A percentile compares a stretch with the other conserved stretches of the same genome.
Evolutionary conservation across 192 early-diverging fungal species (phyloP).

Genomic region (Coemansia sp.): DNA sequence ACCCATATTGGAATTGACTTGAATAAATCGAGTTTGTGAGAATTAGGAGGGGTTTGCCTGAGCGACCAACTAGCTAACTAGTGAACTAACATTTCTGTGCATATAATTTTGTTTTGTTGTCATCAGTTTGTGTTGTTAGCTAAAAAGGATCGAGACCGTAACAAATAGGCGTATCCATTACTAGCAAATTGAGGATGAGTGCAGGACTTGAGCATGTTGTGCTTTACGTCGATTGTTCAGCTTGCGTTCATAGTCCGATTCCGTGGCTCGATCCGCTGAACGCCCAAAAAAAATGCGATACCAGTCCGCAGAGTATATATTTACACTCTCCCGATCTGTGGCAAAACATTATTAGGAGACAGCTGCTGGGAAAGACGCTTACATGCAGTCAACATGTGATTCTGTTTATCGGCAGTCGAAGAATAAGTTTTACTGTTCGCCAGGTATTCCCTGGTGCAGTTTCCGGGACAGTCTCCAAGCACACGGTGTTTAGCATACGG

Average conservation of each 20-base stretch:
- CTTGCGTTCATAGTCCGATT: neutral
- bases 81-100: neutral
- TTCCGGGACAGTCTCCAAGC: slow-evolving; percentile 5
- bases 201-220: neutral
- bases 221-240: neutral
- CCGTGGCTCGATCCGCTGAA: neutral
- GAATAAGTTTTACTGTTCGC: slow-evolving; percentile 4
- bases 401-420: slow-evolving; percentile 16
- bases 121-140: neutral
- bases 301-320: neutral
- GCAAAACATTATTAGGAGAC: slow-evolving; percentile 12
- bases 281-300: neutral
- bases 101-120: neutral
- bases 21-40: no score
- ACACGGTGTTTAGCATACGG: slow-evolving; percentile 2
- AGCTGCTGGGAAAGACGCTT: slow-evolving; percentile 4
- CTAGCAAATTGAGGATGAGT: neutral
- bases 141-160: neutral
- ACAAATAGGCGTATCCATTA: neutral
- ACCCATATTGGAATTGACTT: no score
- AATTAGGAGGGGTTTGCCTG: slow-evolving; percentile 2
- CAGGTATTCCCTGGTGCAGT: neutral
- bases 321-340: neutral
- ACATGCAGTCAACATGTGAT: neutral
- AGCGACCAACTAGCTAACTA: neutral